phyloP scores from a whole-genome alignment of 2,329 filamentous ascomycete species.

The Passalora sequoiae region DNA sequence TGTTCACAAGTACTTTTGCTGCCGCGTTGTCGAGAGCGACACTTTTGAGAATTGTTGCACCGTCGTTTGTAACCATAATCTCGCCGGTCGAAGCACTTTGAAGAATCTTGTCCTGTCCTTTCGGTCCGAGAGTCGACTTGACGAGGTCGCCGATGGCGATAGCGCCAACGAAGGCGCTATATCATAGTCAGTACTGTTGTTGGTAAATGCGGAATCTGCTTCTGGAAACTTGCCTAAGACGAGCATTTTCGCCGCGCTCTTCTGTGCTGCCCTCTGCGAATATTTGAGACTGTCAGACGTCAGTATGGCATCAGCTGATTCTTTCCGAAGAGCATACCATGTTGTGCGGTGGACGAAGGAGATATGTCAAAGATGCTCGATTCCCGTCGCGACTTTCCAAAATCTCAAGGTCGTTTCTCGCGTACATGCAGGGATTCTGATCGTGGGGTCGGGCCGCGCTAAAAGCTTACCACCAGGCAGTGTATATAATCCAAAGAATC shows the following conservation, averaged over 20 bases:
- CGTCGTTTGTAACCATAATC: constrained; percentile 98
- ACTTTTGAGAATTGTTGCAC: constrained; percentile 94
- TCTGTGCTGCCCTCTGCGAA: constrained; percentile 24
- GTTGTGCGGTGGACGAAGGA: not conserved
- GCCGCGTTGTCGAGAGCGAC: constrained; percentile 98
- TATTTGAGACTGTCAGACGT: constrained; percentile 18
- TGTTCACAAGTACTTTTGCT: constrained; percentile 97
- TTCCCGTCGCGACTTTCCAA: constrained; percentile 3
- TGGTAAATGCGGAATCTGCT: constrained; percentile 1
- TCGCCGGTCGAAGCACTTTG: constrained; percentile 73
- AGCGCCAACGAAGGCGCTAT: constrained; percentile 80
- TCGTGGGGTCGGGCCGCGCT: no score
- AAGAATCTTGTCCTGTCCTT: constrained; percentile 85
- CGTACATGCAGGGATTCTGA: not conserved
- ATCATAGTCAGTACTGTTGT: constrained; percentile 10
- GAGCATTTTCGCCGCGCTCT: constrained; percentile 25
- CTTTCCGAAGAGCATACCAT: not conserved
- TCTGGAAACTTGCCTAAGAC: constrained; percentile 19
- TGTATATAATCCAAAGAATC: no score
- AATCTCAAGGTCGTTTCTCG: constrained; percentile 6
- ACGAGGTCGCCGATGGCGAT: constrained; percentile 97
- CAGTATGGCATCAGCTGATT: not conserved
- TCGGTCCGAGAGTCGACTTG: constrained; percentile 93
- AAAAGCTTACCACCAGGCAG: no score
- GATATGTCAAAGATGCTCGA: not conserved